A percentile compares a stretch with the other conserved stretches of the same genome.
Conservation (phyloP, 2,329 filamentous ascomycete species). For the Aspergillus neotritici region DNA sequence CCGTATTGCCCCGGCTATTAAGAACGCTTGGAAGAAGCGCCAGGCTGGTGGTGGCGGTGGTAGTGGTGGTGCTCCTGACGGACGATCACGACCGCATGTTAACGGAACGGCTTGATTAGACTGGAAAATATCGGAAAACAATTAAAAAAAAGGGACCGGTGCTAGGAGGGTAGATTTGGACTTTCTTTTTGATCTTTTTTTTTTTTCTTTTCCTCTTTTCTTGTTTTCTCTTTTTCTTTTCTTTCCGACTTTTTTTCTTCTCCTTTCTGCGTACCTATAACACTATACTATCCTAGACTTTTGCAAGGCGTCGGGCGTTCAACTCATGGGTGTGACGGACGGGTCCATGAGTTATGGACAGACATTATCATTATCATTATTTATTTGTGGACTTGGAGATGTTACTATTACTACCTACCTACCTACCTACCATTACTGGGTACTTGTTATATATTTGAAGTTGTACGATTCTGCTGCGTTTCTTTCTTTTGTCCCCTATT, state of each 20-base stretch:
- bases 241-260: background rate
- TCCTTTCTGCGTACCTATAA: background rate
- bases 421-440: no score
- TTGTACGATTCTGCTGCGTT: no score
- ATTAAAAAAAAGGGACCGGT: conserved; percentile 21
- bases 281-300: background rate
- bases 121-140: no score
- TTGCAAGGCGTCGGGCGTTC: conserved; percentile 8
- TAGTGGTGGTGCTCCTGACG: no score
- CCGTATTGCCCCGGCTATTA: conserved; percentile 62
- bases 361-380: no score
- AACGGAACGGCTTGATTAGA: no score
- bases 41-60: conserved; percentile 30
- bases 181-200: conserved; percentile 1
- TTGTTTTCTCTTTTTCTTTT: background rate
- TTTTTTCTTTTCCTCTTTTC: conserved; percentile 1
- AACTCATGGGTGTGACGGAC: no score
- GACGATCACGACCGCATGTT: no score
- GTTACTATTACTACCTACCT: no score
- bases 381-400: no score
- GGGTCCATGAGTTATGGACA: no score
- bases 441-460: no score
- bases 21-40: conserved; percentile 71
- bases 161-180: conserved; percentile 27
- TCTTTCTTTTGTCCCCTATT: conserved; percentile 2